Base-by-base conservation (phyloP, 257 asterid species). In the Nicotiana tomentosiformis region DNA sequence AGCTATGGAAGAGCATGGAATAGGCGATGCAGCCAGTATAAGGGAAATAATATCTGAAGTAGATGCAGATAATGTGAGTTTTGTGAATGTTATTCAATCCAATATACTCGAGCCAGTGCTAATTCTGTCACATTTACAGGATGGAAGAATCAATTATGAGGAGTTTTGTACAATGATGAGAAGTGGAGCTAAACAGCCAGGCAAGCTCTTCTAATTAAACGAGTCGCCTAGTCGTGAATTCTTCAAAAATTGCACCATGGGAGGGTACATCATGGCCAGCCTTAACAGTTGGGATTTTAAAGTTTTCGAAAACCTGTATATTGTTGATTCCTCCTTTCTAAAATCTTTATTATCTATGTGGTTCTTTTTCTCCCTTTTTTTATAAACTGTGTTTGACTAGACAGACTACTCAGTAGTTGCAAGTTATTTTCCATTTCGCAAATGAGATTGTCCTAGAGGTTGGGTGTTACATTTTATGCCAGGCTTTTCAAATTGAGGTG, bases 151-250 rank as follows among this genome's bases (percentile, higher is more conserved):
- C 67, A 91, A 94, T 81, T 94, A 91, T 58, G 93, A 91, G 57
- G 98, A 94, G 86, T 94, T 94, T 80, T 94, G 95, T 77, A 88
- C 86, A 15, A 94, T 94, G 98, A 93, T 93, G 98, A 94, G 95
- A 87, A 88, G 91, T 56, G 98, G 97, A 85, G 84, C 90, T 37
- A 90, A 88, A 69, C 89, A 88, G 51, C 88, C 90, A 57, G 88
- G 67, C 77, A 87, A 79, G 77, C 90, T 90, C 67, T 91, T 92
- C 86, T 92, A 88, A 82, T 32, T 43, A 55, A 49, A 29, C 10
- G 66, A 46, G 23, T 35, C 43, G 43, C 51, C 43, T 20, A 49
- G 60, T 51, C 6, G n/a, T 17, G 33, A 29, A n/a, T 20, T 70
- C 20, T 72, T 72, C 61, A 14, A 23, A 37, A 37, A 9, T 68